Conservation (phyloP, 106 monocot genomes). For the Dioscorea zingiberensis region DNA sequence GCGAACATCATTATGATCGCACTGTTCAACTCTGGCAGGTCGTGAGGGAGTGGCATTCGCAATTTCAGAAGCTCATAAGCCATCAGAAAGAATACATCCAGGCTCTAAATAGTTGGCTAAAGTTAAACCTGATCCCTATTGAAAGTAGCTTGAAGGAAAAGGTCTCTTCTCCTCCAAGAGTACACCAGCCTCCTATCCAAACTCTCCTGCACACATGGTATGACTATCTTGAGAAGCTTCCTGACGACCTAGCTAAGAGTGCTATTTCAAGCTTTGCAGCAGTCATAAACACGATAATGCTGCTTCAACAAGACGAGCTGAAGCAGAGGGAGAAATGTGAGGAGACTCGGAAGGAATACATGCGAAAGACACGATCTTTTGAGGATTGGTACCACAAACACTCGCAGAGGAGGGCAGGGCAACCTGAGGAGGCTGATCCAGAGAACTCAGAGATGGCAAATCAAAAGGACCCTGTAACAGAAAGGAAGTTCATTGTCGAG, state of each 20-base stretch:
- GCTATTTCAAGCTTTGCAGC: slow-evolving; percentile 55
- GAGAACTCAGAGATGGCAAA: slow-evolving; percentile 18
- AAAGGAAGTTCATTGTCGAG: slow-evolving; percentile 42
- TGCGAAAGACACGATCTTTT: slow-evolving; percentile 35
- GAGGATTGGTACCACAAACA: slow-evolving; percentile 62
- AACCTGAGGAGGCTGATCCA: slow-evolving; percentile 13
- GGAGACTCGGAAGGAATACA: slow-evolving; percentile 35
- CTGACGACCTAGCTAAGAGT: slow-evolving; percentile 32
- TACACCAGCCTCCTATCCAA: slow-evolving; percentile 36
- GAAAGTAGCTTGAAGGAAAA: slow-evolving; percentile 80
- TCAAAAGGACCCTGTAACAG: slow-evolving; percentile 45
- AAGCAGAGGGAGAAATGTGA: slow-evolving; percentile 57
- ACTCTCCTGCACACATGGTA: slow-evolving; percentile 63
- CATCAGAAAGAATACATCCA: slow-evolving; percentile 72
- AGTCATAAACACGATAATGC: slow-evolving; percentile 39
- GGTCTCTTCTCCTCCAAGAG: slow-evolving; percentile 41
- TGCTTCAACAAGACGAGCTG: slow-evolving; percentile 66
- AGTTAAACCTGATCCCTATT: slow-evolving; percentile 67
- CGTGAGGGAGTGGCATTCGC: slow-evolving; percentile 43
- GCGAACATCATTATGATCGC: slow-evolving; percentile 29
- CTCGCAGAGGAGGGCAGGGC: slow-evolving; percentile 8
- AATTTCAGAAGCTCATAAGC: slow-evolving; percentile 55
- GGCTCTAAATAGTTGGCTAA: slow-evolving; percentile 66
- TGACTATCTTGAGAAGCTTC: slow-evolving; percentile 67
- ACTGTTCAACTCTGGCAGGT: slow-evolving; percentile 50